Conservation (phyloP, 2,329 filamentous ascomycete genomes). For the Claviceps pusilla region DNA sequence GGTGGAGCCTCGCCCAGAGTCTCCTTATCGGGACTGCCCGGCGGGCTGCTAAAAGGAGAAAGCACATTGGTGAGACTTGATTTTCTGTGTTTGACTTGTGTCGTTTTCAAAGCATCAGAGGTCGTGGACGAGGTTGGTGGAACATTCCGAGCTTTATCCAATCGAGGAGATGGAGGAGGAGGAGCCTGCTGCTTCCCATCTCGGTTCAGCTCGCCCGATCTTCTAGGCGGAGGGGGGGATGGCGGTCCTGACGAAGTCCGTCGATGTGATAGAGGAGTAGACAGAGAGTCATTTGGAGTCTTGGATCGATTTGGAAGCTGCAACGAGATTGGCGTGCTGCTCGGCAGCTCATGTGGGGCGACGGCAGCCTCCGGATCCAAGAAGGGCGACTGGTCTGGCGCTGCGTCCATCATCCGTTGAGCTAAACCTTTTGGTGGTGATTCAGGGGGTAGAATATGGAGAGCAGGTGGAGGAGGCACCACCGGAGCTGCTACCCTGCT, state of each 20-base stretch:
- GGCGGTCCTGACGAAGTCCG: constrained; percentile 36
- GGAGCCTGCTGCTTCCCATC: constrained; percentile 28
- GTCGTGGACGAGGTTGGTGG: constrained; percentile 9
- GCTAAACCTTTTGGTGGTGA: constrained; percentile 45
- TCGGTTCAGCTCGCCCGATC: constrained; percentile 43
- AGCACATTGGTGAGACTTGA: constrained; percentile 24
- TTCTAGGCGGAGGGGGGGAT: constrained; percentile 47
- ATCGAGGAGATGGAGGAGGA: constrained; percentile 66
- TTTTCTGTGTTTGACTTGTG: constrained; percentile 5
- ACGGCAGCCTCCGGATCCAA: constrained; percentile 31
- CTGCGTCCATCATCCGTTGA: constrained; percentile 18
- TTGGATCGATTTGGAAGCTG: constrained; percentile 40
- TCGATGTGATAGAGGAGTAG: constrained; percentile 28
- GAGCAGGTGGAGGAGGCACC: constrained; percentile 45
- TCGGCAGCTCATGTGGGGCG: constrained; percentile 25
- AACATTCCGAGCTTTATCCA: constrained; percentile 45
- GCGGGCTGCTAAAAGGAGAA: constrained; percentile 80
- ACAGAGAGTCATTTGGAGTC: constrained; percentile 31
- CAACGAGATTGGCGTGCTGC: constrained; percentile 29
- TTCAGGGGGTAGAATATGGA: constrained; percentile 54
- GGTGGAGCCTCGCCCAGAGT: constrained; percentile 38
- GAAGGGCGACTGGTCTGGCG: constrained; percentile 28
- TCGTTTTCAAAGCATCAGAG: constrained; percentile 7
- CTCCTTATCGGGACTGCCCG: constrained; percentile 46
- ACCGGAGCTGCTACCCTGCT: constrained; percentile 12